A percentile compares a stretch with the other conserved stretches of the same genome.
Evolutionary conservation across 108 stramenopile genomes (phyloP).

Genomic region (Epithemia pelagica): DNA sequence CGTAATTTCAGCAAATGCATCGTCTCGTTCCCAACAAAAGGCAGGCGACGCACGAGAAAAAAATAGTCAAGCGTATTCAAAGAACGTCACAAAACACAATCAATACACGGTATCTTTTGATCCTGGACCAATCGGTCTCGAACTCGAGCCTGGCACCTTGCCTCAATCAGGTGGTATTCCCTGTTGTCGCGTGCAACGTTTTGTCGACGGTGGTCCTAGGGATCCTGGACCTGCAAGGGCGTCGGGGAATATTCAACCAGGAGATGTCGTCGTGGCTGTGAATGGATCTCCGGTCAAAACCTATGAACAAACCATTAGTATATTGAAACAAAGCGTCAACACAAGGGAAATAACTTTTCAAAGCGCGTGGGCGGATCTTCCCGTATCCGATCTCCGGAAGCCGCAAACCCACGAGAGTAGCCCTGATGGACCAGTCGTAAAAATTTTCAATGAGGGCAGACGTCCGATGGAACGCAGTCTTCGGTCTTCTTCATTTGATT

Average conservation of each 20-base stretch:
- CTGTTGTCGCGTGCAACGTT: conserved; percentile 31
- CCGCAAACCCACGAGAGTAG: no score
- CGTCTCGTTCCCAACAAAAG: not conserved
- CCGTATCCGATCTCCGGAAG: no score
- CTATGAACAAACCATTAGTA: conserved; percentile 30
- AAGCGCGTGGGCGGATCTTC: conserved; percentile 15
- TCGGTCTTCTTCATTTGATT: not conserved
- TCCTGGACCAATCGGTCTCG: conserved; percentile 50
- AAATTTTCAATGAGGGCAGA: no score
- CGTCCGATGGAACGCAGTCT: no score
- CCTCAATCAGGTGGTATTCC: conserved; percentile 16
- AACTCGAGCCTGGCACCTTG: conserved; percentile 33
- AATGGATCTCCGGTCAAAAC: conserved; percentile 22
- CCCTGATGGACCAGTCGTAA: no score
- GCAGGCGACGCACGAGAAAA: not conserved
- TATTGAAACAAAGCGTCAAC: conserved; percentile 17
- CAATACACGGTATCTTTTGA: conserved; percentile 24
- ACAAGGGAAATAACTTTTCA: conserved; percentile 22
- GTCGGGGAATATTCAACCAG: conserved; percentile 34
- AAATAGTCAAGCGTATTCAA: not conserved
- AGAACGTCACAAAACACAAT: not conserved
- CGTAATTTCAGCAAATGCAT: not conserved
- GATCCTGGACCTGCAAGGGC: conserved; percentile 41
- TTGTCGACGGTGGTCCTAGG: conserved; percentile 35
- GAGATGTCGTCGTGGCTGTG: conserved; percentile 31